Conservation (phyloP, 2,329 filamentous ascomycete genomes). For the Colletotrichum neosansevieriae region DNA sequence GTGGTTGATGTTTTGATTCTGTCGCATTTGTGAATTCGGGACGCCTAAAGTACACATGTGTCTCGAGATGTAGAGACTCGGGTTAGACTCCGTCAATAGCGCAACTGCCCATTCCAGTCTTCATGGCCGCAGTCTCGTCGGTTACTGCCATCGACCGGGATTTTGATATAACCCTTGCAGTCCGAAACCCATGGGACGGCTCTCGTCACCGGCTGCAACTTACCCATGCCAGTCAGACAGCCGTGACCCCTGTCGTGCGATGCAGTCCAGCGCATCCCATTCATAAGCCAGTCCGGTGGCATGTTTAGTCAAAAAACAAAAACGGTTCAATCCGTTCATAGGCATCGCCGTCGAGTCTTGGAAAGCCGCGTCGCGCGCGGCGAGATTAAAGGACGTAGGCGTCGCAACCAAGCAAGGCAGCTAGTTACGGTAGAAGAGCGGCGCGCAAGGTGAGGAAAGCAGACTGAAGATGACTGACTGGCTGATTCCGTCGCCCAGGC, state of each 20-base stretch:
- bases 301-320: background rate
- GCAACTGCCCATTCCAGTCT: background rate
- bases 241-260: constrained; percentile 20
- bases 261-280: constrained; percentile 11
- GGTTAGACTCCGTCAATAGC: constrained; percentile 3
- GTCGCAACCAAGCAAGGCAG: background rate
- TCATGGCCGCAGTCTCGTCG: background rate
- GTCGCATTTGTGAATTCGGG: constrained; percentile 30
- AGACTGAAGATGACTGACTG: background rate
- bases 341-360: background rate
- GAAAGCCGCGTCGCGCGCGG: background rate
- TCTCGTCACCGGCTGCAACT: constrained; percentile 8
- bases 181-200: constrained; percentile 28
- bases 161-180: constrained; percentile 11
- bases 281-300: background rate
- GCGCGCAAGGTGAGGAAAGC: background rate
- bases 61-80: constrained; percentile 19
- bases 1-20: constrained; percentile 18
- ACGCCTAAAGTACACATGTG: constrained; percentile 26
- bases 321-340: background rate
- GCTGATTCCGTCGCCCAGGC: constrained; percentile 11
- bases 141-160: background rate
- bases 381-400: background rate
- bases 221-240: constrained; percentile 8
- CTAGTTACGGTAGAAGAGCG: constrained; percentile 11